Base-by-base conservation (phyloP, 1,284 basidiomycete species). In the Cystobasidium slooffiae region DNA sequence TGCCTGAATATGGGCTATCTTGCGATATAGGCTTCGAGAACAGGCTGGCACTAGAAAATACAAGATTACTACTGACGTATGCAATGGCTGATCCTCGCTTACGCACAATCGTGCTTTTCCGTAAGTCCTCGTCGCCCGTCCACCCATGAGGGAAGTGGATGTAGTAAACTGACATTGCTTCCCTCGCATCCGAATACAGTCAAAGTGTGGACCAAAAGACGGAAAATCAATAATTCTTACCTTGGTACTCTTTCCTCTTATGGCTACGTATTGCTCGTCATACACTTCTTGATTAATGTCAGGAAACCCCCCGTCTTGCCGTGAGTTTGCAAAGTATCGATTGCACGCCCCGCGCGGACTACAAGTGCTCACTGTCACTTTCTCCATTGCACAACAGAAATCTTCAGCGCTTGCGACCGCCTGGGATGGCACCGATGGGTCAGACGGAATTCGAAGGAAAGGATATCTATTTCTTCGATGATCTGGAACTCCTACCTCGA, bases 11-110 rank as follows among this genome's bases (percentile, higher is more conserved):
- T 62, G 85, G 85, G 56, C 85, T 99, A 79, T 91, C 94, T 20
- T 98, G 96, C 82, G 96, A 99, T 83, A 99, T 99, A 79, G 96
- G 96, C 39, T 98, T 99, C 78, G 96, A 97, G 85, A 98, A 98
- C 84, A 88, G 94, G 79, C 86, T 99, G 59, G 96, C 96, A 20
- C 86, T 99, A 75, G 96, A 99, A 84, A 99, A 99, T 83, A 99
- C 96, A 58, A 88, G 97, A 62, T 84, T 99, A 76, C 86, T 99
- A 75, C 91, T 97, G 86, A 98, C 93, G 80, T 99, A 99, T 83
- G 95, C 96, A 78, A 94, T 94, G 86, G 90, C 98, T 79, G 96
- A 99, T 83, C 94, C 92, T 47, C 88, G 96, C 78, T 90, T 99
- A 70, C 88, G 95, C 77, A 95, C 94, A 0, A 86, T 99, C 82